Percentiles rank a stretch among this genome's conserved stretches.
These are phyloP conservation scores for Quercus lobata DNA, from an alignment of 331 rosid genomes.

Conservation along the genomic window DNA sequence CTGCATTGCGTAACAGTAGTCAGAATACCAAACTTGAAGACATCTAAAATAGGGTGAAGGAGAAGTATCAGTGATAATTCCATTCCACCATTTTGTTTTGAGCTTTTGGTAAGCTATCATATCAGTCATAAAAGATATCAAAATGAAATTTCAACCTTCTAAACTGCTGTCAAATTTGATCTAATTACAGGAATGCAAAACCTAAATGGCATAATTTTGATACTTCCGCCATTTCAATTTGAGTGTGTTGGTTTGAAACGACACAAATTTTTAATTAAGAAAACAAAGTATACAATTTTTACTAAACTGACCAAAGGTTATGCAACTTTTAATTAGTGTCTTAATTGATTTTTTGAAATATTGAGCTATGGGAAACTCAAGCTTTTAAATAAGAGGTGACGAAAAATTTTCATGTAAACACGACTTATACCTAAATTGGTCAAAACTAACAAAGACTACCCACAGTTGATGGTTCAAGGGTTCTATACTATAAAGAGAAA, in stretches of 20 bases:
- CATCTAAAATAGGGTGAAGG: background rate
- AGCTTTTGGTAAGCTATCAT: background rate
- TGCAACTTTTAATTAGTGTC: background rate
- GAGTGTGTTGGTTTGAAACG: background rate
- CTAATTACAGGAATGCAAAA: background rate
- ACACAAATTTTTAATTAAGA: background rate
- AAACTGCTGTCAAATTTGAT: background rate
- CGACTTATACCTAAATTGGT: background rate
- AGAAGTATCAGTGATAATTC: background rate
- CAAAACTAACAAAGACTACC: background rate
- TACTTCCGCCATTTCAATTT: background rate
- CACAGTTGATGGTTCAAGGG: background rate
- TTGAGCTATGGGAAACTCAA: background rate
- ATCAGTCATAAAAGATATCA: background rate
- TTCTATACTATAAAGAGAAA: background rate
- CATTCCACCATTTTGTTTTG: background rate
- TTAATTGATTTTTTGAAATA: background rate
- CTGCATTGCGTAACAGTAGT: background rate
- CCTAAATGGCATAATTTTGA: background rate
- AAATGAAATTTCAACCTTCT: background rate
- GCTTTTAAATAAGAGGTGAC: background rate
- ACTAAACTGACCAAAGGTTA: background rate
- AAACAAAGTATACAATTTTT: background rate
- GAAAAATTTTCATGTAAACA: background rate
- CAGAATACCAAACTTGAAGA: background rate